A percentile compares a stretch with the other conserved stretches of the same genome.
Conservation (phyloP, 371 early-diverging fungal genomes). For the Quaeritorhiza haematococci region DNA sequence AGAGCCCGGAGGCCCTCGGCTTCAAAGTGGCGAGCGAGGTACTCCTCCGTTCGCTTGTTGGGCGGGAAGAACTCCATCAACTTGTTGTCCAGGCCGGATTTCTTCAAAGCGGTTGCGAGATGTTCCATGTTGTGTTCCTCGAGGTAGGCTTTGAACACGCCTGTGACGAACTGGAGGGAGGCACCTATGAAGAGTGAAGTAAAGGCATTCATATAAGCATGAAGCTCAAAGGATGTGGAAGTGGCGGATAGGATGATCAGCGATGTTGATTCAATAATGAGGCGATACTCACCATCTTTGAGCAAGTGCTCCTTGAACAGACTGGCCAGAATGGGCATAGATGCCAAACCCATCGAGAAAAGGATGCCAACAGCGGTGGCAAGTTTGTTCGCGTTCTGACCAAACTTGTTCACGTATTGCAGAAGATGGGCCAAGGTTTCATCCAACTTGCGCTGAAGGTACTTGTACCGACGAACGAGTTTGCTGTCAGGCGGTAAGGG, state of each 20-base stretch:
- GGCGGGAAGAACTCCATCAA: conserved; percentile 88
- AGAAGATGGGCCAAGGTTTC: conserved; percentile 79
- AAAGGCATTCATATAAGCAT: too few relatives aligned
- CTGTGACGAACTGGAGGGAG: conserved; percentile 74
- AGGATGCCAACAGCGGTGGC: conserved; percentile 74
- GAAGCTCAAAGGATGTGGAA: too few relatives aligned
- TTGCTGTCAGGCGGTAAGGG: conserved; percentile 33
- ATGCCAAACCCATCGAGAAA: conserved; percentile 61
- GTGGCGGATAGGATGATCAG: not conserved
- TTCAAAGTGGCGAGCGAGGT: conserved; percentile 85
- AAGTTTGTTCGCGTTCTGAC: conserved; percentile 72
- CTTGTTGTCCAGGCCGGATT: conserved; percentile 65
- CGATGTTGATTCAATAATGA: too few relatives aligned
- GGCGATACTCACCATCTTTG: conserved; percentile 64
- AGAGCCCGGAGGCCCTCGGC: conserved; percentile 83
- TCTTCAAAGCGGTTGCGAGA: conserved; percentile 61
- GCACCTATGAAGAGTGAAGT: too few relatives aligned
- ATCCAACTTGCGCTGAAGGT: conserved; percentile 80
- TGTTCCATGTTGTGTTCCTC: conserved; percentile 71
- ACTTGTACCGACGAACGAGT: conserved; percentile 88
- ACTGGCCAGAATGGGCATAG: conserved; percentile 62
- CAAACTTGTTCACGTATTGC: conserved; percentile 78
- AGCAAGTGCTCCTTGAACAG: conserved; percentile 87
- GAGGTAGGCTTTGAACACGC: conserved; percentile 76
- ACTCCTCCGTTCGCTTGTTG: conserved; percentile 82